These are phyloP conservation scores for Scytalidium sp. DNA, from an alignment of 2,329 filamentous ascomycete species.

Conservation along the genomic window DNA sequence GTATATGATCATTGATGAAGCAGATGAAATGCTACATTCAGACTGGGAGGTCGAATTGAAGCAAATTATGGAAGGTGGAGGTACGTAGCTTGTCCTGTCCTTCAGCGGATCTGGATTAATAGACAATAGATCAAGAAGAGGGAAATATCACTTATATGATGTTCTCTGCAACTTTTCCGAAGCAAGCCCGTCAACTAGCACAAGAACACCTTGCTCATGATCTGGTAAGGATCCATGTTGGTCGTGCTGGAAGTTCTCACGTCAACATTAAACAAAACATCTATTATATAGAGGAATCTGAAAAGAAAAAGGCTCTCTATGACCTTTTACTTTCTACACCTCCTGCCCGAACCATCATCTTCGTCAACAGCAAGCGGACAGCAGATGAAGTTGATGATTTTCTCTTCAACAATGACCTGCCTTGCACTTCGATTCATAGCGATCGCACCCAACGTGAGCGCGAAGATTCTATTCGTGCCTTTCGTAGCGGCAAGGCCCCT, in stretches of 20 bases:
- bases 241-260: slow-evolving; percentile 80
- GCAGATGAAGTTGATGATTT: slow-evolving; percentile 88
- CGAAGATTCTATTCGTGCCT: slow-evolving; percentile 85
- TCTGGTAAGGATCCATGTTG: slow-evolving; percentile 79
- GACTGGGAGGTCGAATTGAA: slow-evolving; percentile 78
- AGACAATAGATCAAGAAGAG: slow-evolving; percentile 66
- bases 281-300: slow-evolving; percentile 58
- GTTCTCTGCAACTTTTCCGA: slow-evolving; percentile 94
- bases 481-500: slow-evolving; percentile 70
- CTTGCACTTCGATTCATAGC: slow-evolving; percentile 83
- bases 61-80: slow-evolving; percentile 75
- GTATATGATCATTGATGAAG: slow-evolving; percentile 86
- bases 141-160: slow-evolving; percentile 70
- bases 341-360: slow-evolving; percentile 80
- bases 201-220: slow-evolving; percentile 70
- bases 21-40: slow-evolving; percentile 81
- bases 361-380: slow-evolving; percentile 76
- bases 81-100: slow-evolving; percentile 48
- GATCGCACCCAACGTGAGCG: slow-evolving; percentile 88
- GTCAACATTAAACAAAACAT: slow-evolving; percentile 79
- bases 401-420: slow-evolving; percentile 75
- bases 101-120: slow-evolving; percentile 11
- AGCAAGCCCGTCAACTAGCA: slow-evolving; percentile 71
- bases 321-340: slow-evolving; percentile 69
- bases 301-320: slow-evolving; percentile 69